A percentile compares a stretch with the other conserved stretches of the same genome.
Evolutionary conservation across 2,329 filamentous ascomycete species (phyloP).

Genomic region (Cercospora beticola): DNA sequence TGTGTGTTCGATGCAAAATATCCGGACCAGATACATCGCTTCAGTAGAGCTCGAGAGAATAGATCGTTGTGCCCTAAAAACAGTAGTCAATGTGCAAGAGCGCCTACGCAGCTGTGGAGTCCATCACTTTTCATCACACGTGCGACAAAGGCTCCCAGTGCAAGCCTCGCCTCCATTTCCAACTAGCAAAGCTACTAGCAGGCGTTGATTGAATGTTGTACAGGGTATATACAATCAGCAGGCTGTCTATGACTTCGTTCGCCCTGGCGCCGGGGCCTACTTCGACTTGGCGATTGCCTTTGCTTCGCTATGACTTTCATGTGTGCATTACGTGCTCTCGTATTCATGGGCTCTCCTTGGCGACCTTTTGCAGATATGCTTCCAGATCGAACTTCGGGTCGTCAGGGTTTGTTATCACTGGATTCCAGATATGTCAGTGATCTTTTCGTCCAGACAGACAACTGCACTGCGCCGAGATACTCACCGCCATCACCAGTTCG

Average conservation of each 20-base stretch:
- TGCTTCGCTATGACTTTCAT: conserved; percentile 3
- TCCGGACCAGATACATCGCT: not conserved
- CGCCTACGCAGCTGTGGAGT: not conserved
- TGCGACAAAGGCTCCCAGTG: not conserved
- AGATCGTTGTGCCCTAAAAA: not conserved
- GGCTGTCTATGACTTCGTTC: conserved; percentile 1
- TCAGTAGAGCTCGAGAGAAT: not conserved
- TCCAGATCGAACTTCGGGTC: conserved; percentile 94
- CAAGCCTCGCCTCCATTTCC: not conserved
- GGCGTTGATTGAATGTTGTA: conserved; percentile 9
- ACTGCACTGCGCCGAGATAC: not conserved
- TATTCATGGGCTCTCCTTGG: conserved; percentile 49
- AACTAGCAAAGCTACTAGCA: not conserved
- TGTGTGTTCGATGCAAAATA: not conserved
- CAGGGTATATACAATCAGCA: conserved; percentile 11
- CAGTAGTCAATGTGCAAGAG: not conserved
- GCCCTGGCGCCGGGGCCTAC: not conserved
- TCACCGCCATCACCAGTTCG: conserved; percentile 41
- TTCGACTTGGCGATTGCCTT: not conserved
- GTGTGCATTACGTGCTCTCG: not conserved
- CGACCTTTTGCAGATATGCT: conserved; percentile 66
- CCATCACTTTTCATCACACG: not conserved
- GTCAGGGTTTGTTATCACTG: conserved; percentile 73
- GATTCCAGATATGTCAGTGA: conserved; percentile 17
- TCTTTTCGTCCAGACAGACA: not conserved